A percentile compares a stretch with the other conserved stretches of the same genome.
Conservation (phyloP, 345 rosid genomes). For the Linum tenue region DNA sequence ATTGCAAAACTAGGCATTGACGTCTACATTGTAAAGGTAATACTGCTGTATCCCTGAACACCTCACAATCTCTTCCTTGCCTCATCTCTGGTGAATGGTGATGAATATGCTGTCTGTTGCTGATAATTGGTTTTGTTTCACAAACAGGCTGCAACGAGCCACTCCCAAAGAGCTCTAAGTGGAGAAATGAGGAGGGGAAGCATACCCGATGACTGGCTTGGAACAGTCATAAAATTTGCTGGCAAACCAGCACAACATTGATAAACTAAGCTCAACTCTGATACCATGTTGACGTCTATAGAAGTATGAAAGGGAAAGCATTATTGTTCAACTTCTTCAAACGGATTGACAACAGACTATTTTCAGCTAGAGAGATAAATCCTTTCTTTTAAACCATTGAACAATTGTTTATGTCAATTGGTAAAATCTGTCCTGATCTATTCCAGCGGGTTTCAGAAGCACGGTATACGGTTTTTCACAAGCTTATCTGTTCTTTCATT, state of each 20-base stretch:
- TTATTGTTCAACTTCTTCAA: no score
- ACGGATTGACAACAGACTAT: no score
- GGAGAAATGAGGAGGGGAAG: conserved; percentile 38
- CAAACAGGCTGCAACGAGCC: conserved; percentile 62
- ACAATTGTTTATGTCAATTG: no score
- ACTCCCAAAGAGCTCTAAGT: conserved; percentile 53
- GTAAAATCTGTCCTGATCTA: no score
- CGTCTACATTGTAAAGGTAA: conserved; percentile 82
- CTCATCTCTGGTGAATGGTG: neutral
- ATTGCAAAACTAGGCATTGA: conserved; percentile 83
- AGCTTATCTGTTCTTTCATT: no score
- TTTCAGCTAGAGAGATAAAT: no score
- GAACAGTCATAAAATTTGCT: conserved; percentile 28
- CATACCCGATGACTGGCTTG: conserved; percentile 69
- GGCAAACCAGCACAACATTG: neutral
- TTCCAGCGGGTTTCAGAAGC: no score
- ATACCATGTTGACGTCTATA: no score
- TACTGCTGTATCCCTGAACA: no score
- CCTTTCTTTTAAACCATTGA: no score
- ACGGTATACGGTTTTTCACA: no score
- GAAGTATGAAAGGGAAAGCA: no score
- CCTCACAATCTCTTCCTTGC: neutral
- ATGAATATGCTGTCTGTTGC: neutral
- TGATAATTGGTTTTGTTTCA: neutral
- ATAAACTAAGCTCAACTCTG: neutral